These are phyloP conservation scores for Eragrostis curvula DNA, from an alignment of 176 grass and related monocot species.

Conservation along the genomic window DNA sequence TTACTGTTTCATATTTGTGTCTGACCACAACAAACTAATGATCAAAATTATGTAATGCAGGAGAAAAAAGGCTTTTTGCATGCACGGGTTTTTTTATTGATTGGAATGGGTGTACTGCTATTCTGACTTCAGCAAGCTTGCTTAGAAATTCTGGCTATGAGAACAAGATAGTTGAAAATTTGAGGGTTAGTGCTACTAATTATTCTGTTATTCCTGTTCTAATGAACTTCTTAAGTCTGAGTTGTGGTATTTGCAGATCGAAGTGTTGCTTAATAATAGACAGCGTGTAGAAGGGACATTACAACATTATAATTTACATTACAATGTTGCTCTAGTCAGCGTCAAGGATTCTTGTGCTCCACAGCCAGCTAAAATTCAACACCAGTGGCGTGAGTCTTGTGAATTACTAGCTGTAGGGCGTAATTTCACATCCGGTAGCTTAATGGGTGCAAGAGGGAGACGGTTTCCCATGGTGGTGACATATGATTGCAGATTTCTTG, in stretches of 20 bases:
- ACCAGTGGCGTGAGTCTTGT: background rate
- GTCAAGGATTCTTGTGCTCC: background rate
- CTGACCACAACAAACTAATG: background rate
- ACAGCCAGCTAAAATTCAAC: background rate
- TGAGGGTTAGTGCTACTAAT: slow-evolving; percentile 10
- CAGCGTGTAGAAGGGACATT: background rate
- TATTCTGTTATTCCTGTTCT: background rate
- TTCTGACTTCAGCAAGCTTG: slow-evolving; percentile 23
- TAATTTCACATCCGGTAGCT: background rate
- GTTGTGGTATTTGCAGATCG: slow-evolving; percentile 16
- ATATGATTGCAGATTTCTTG: slow-evolving; percentile 7
- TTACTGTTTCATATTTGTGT: slow-evolving; percentile 15
- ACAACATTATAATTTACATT: slow-evolving; percentile 18
- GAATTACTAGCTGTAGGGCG: background rate
- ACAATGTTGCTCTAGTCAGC: slow-evolving; percentile 29
- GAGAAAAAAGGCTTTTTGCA: slow-evolving; percentile 16
- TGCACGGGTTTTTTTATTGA: slow-evolving; percentile 26
- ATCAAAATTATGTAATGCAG: slow-evolving; percentile 10
- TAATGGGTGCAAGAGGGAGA: background rate
- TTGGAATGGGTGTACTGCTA: slow-evolving; percentile 1
- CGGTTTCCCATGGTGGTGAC: background rate
- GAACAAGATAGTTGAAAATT: slow-evolving; percentile 13
- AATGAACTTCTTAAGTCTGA: slow-evolving; percentile 5
- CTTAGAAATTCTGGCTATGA: background rate
- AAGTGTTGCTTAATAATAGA: slow-evolving; percentile 4